Conservation (phyloP, 345 rosid genomes). For the Luvunga scandens region DNA sequence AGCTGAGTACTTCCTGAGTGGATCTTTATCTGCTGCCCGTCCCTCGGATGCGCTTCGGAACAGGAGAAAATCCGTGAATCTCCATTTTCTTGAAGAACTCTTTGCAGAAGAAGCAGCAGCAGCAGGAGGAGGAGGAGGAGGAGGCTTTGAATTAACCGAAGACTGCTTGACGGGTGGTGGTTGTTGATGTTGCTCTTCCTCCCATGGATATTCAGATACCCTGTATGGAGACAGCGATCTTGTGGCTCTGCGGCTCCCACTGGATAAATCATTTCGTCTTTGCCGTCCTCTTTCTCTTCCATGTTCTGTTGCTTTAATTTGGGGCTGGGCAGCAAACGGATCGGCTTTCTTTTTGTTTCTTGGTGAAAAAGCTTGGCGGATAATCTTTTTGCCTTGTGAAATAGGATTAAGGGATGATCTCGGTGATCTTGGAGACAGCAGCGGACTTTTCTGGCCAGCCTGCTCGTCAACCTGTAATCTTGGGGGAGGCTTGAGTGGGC, state of each 20-base stretch:
- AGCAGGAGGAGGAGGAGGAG: neutral
- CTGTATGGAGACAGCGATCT: slow-evolving; percentile 79
- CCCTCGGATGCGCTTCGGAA: slow-evolving; percentile 95
- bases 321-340: slow-evolving; percentile 39
- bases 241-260: slow-evolving; percentile 46
- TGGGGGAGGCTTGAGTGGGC: slow-evolving; percentile 70
- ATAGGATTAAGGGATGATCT: slow-evolving; percentile 37
- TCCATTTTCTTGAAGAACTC: slow-evolving; percentile 76
- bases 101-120: slow-evolving; percentile 30
- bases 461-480: slow-evolving; percentile 32
- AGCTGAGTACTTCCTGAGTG: slow-evolving; percentile 38
- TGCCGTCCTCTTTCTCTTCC: slow-evolving; percentile 66
- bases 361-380: slow-evolving; percentile 59
- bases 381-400: slow-evolving; percentile 43
- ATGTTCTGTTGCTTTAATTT: slow-evolving; percentile 29
- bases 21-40: slow-evolving; percentile 57
- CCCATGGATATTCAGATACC: slow-evolving; percentile 79
- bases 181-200: slow-evolving; percentile 40
- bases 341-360: slow-evolving; percentile 42
- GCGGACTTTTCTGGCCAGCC: slow-evolving; percentile 23
- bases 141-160: slow-evolving; percentile 12
- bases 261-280: slow-evolving; percentile 32
- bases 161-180: slow-evolving; percentile 22
- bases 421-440: slow-evolving; percentile 41
- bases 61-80: slow-evolving; percentile 63